Base-by-base conservation (phyloP, 2,329 filamentous ascomycete species). In the Colletotrichum lupini region DNA sequence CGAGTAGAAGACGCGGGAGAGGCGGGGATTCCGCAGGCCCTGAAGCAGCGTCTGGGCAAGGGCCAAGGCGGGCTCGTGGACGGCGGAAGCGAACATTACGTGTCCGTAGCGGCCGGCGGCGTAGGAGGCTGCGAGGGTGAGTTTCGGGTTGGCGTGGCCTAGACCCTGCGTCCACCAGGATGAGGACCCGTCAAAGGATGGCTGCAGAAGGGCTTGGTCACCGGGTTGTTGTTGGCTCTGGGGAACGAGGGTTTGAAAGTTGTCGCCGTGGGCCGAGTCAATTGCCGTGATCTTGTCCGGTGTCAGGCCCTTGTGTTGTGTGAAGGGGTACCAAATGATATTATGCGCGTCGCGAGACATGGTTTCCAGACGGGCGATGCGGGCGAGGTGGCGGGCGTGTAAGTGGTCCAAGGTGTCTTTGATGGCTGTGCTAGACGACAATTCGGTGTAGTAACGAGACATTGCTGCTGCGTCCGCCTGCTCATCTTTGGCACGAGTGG, bases 161-260 rank as follows among this genome's bases (percentile, higher is more conserved):
- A 97, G 87, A 2, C 94, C 94, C 81, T 97, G 95, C 0, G 94
- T 97, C 94, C 95, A 97, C 94, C 95, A 97, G 0, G 94, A 96
- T 1, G 94, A 94, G 0, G 94, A 97, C 2, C 92, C 94, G 77
- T 97, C 95, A 68, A 97, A 95, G 0, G 93, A 92, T 1, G 93
- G 88, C 58, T 87, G 87, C 0, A 94, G 82, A 4, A 91, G 78
- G 7, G 83, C 77, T 5, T 78, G 49, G 2, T 61, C 30, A 11
- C 28, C 1, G 55, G 7, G 19, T 59, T 52, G 8, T 52, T 64
- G 14, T 19, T 5, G 1, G 60, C 55, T 49, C 9, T 24, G 2
- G 1, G 77, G 73, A 26, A 74, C 74, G 2, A 78, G 75, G 0
- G 91, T 92, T 78, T 96, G 92, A 80, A 97, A 97, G 79, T 91